Evolutionary conservation across 2,329 filamentous ascomycete species (phyloP), one percentile per base, ranked within the genome.

Genomic region (Leptographium lundbergii): DNA sequence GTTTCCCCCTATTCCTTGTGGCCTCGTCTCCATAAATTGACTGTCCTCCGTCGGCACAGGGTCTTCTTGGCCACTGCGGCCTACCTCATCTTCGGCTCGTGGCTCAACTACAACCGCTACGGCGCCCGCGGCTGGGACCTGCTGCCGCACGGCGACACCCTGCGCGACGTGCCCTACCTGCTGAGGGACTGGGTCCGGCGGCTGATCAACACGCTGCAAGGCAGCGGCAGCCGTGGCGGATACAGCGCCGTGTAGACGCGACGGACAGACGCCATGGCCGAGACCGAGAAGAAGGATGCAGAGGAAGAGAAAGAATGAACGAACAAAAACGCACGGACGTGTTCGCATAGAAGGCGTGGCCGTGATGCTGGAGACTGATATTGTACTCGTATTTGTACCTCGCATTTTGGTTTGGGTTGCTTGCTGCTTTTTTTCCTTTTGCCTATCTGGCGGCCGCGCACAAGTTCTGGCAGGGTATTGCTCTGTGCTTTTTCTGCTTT

Each of bases 81-180:
- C 27, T 99, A 97, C 74, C 85, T 99, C 64, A 96, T 97, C 71
- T 97, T 97, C 69, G 91, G 92, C 64, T 95, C 91, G 24, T 99
- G 94, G 94, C 85, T 97, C 71, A 97, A 97, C 77, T 97, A 97
- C 80, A 96, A 91, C 76, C 88, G 91, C 62, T 96, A 96, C 72
- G 92, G 92, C 54, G 91, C 92, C 57, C 82, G 92, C 52, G 94
- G 94, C 60, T 97, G 91, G 91, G 94, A 97, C 68, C 80, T 96
- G 22, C 78, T 97, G 22, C 94, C 94, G 17, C 92, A 97, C 70
- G 88, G 88, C 64, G 94, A 99, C 71, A 88, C 89, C 0, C 87
- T 97, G 66, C 86, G 92, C 63, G 94, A 99, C 68, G 75, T 96
- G 24, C 94, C 94, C 3, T 97, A 96, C 69, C 80, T 97, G 58